Conservation (phyloP, 352 stramenopile genomes). For the Pythium folliculosum region DNA sequence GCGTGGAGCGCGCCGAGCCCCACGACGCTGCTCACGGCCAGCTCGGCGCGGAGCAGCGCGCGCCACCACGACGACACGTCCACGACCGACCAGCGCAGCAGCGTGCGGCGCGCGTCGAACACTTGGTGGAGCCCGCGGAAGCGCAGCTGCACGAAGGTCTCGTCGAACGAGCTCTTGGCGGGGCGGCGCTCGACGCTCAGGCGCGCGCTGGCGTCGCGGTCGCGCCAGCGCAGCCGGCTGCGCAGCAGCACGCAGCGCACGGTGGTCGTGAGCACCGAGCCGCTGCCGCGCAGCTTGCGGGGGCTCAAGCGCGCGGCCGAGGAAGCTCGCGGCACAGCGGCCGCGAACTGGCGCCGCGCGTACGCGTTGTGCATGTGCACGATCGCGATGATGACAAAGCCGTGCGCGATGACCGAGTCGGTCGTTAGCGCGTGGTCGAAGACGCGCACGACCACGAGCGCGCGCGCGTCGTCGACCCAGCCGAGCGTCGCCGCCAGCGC, state of each 20-base stretch:
- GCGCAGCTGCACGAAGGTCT: neutral
- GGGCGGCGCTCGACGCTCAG: neutral
- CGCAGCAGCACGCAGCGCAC: constrained; percentile 1
- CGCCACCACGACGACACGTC: neutral
- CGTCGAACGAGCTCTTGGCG: neutral
- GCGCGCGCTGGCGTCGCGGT: neutral
- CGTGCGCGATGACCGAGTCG: constrained; percentile 1
- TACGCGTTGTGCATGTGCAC: constrained; percentile 5
- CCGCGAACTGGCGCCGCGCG: constrained; percentile 3
- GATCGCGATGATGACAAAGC: neutral
- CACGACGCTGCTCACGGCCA: neutral
- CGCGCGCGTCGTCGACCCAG: neutral
- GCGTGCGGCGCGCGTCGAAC: neutral
- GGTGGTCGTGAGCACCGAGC: neutral
- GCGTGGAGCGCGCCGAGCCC: neutral
- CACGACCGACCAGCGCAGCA: neutral
- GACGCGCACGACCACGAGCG: neutral
- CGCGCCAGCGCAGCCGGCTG: neutral
- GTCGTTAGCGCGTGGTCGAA: constrained; percentile 1
- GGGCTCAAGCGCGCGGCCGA: no score
- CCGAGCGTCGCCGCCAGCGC: neutral
- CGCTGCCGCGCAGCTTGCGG: no score
- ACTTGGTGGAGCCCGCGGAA: constrained; percentile 1
- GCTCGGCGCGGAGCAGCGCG: neutral
- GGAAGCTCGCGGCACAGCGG: no score